Evolutionary conservation across 768 basidiomycete genomes (phyloP), one percentile per base, ranked within the genome.

Genomic region (Suillus cothurnatus): DNA sequence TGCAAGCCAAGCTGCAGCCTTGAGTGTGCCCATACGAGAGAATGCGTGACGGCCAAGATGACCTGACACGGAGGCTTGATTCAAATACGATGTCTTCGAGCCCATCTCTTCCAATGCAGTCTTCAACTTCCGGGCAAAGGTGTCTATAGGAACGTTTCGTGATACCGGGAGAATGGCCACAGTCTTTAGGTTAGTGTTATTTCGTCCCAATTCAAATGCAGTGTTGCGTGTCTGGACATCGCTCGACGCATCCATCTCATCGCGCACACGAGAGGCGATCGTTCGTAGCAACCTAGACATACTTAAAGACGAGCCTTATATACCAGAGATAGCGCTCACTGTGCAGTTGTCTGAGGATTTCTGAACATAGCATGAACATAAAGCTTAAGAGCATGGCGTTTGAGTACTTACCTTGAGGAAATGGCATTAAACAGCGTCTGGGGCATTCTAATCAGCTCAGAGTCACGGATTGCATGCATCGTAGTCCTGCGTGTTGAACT

Each of bases 361-460:
- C 93, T 93, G 56, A 47, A 32, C 4, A 57, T 53, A 19, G 34
- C 28, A 64, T 68, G 43, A 66, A 36, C 57, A n/a, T 21, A 28
- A 58, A 26, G 34, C 50, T 36, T n/a, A 17, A 21, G 19, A 17
- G 17, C 38, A 52, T 28, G 28, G 4, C 8, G 1, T 26, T 15
- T 19, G 45, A 15, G 26, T 1, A 71, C 85, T 67, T 66, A 91
- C 91, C 92, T 81, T 14, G 92, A 90, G 52, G 93, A 94, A 65
- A 99, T 97, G 1, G 97, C 97, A 75, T 99, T 99, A 82, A 99
- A 99, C 12, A 99, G 82, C 0, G 97, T 97, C 72, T 93, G 89
- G 1, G 97, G 97, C 92, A 99, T 97, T 34, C 97, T 83, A 34
- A 97, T 97, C 15, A 99, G 84, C 75, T 99, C 97, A 0, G 95